These are phyloP conservation scores for Geopyxis carbonaria DNA, from an alignment of 495 filamentous ascomycete genomes.

Conservation along the genomic window DNA sequence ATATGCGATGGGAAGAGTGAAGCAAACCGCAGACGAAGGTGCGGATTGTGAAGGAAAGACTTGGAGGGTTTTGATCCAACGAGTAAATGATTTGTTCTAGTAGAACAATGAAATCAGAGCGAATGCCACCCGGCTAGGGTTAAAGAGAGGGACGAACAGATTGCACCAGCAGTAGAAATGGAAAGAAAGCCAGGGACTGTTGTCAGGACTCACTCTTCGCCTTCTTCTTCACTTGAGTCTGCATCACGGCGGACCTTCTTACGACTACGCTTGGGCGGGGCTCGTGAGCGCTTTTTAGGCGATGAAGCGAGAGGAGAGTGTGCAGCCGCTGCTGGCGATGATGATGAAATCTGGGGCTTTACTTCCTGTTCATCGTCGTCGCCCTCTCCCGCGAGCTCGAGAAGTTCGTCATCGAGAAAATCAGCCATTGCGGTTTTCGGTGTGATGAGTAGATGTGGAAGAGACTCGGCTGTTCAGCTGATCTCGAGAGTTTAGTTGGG, in stretches of 20 bases:
- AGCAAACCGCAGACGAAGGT: too few species aligned
- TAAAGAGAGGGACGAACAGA: too few species aligned
- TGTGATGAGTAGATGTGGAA: conserved; percentile 2
- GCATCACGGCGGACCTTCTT: conserved; percentile 25
- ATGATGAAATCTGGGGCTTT: conserved; percentile 19
- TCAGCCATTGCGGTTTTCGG: conserved; percentile 27
- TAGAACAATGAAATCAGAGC: not conserved
- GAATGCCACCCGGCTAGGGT: conserved; percentile 1
- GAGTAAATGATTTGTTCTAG: too few species aligned
- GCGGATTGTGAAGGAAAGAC: too few species aligned
- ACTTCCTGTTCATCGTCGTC: conserved; percentile 40
- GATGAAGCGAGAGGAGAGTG: conserved; percentile 27
- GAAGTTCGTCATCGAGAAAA: conserved; percentile 74
- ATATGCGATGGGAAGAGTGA: too few species aligned
- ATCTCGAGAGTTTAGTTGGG: not conserved
- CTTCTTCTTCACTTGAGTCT: conserved; percentile 46
- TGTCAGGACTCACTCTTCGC: conserved; percentile 56
- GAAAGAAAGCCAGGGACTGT: conserved; percentile 2
- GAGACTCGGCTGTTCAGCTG: conserved; percentile 1
- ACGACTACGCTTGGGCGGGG: conserved; percentile 31
- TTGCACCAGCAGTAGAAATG: too few species aligned
- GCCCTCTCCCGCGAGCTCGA: conserved; percentile 68
- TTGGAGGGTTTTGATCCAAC: too few species aligned
- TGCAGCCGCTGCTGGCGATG: conserved; percentile 23
- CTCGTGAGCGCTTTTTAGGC: conserved; percentile 10